phyloP scores from a whole-genome alignment of 2,329 filamentous ascomycete genomes.

The Fusarium metavorans region DNA sequence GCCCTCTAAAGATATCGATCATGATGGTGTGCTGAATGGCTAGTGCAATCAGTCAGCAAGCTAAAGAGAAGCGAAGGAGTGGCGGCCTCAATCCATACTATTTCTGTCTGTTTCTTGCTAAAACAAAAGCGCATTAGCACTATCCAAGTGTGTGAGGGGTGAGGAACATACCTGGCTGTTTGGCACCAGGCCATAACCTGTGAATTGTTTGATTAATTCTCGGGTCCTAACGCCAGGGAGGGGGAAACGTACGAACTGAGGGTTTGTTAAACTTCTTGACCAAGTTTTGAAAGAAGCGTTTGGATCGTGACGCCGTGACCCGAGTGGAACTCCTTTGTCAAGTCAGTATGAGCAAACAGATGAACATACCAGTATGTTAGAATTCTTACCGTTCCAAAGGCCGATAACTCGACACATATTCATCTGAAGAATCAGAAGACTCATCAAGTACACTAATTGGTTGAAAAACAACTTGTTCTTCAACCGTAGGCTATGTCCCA shows the following conservation, averaged over 20 bases:
- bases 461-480: slow-evolving; percentile 19
- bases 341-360: slow-evolving; percentile 23
- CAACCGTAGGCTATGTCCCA: slow-evolving; percentile 10
- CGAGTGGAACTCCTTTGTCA: slow-evolving; percentile 12
- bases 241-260: slow-evolving; percentile 30
- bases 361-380: neutral
- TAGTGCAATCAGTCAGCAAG: slow-evolving; percentile 26
- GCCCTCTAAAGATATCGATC: slow-evolving; percentile 35
- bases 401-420: slow-evolving; percentile 27
- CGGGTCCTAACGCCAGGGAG: neutral
- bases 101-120: slow-evolving; percentile 43
- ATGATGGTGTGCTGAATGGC: slow-evolving; percentile 40
- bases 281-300: slow-evolving; percentile 38
- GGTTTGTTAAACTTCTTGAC: slow-evolving; percentile 39
- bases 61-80: neutral
- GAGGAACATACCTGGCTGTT: slow-evolving; percentile 34
- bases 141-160: neutral
- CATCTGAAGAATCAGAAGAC: slow-evolving; percentile 39
- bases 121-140: slow-evolving; percentile 19
- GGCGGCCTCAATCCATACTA: slow-evolving; percentile 21
- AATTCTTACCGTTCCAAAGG: slow-evolving; percentile 34
- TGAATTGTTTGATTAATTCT: slow-evolving; percentile 10
- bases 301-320: slow-evolving; percentile 31
- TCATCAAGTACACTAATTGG: slow-evolving; percentile 27
- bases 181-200: slow-evolving; percentile 37